Evolutionary conservation across 805 yeast genomes (phyloP).

Genomic region (Starmerella cellae): DNA sequence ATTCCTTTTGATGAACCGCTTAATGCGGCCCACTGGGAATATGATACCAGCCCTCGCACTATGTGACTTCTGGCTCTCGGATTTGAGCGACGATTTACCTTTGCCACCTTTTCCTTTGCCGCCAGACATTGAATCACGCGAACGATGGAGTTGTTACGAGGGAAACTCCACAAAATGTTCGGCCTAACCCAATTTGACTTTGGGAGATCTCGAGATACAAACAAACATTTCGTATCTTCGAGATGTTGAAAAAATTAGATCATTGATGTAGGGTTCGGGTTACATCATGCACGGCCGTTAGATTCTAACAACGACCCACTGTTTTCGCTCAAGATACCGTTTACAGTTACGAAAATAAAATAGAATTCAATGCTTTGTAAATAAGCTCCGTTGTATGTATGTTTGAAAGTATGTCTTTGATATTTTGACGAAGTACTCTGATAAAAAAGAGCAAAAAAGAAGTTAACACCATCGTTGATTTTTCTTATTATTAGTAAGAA

Average conservation of each 20-base stretch:
- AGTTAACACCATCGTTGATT: too few species aligned
- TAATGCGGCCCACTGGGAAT: conserved; percentile 99
- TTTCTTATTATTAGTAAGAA: neutral
- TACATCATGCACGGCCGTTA: neutral
- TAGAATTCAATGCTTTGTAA: too few species aligned
- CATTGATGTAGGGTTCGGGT: conserved; percentile 1
- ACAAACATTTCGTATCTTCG: neutral
- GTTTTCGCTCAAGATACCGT: too few species aligned
- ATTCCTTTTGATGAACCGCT: conserved; percentile 89
- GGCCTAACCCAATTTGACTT: conserved; percentile 1
- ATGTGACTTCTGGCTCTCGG: conserved; percentile 19
- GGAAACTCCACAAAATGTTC: neutral
- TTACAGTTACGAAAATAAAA: too few species aligned
- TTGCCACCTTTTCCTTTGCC: conserved; percentile 77
- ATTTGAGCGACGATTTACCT: conserved; percentile 50
- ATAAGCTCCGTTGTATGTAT: too few species aligned
- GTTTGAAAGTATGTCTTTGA: too few species aligned
- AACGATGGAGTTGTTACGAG: conserved; percentile 1
- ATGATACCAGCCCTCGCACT: conserved; percentile 67
- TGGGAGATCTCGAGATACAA: neutral
- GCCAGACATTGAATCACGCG: neutral
- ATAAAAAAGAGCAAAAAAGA: too few species aligned
- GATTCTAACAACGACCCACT: too few species aligned
- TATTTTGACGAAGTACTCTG: too few species aligned
- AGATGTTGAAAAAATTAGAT: too few species aligned